Percentiles rank a stretch among this genome's conserved stretches.
Conservation (phyloP, 768 basidiomycete species). For the Naematelia aurantialba region DNA sequence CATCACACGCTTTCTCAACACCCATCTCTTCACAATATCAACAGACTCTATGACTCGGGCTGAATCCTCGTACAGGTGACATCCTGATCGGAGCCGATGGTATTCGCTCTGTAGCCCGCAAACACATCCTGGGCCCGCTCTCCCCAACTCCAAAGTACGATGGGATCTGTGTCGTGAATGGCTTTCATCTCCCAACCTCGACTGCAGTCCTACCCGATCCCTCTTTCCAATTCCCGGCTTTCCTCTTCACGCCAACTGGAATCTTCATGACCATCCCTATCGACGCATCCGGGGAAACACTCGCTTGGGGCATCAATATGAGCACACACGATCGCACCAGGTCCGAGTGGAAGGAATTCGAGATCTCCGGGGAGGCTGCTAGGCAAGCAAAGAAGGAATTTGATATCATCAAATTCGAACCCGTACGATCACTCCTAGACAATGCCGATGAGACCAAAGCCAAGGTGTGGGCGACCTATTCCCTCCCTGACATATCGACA, state of each 20-base stretch:
- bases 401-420: constrained; percentile 16
- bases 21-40: too few species aligned
- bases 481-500: constrained; percentile 14
- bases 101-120: constrained; percentile 31
- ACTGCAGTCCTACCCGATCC: not conserved
- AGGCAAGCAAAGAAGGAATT: constrained; percentile 19
- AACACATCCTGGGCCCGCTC: constrained; percentile 25
- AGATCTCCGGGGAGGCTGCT: constrained; percentile 25
- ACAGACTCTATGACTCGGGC: too few species aligned
- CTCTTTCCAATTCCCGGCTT: constrained; percentile 17
- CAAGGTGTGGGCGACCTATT: constrained; percentile 19
- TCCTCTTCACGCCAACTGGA: constrained; percentile 25
- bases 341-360: constrained; percentile 24
- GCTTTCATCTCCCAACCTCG: constrained; percentile 6
- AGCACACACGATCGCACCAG: constrained; percentile 9
- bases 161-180: constrained; percentile 9
- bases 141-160: constrained; percentile 17
- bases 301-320: constrained; percentile 27
- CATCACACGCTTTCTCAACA: not conserved
- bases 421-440: constrained; percentile 27
- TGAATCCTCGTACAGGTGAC: not conserved
- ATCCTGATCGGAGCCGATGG: constrained; percentile 35
- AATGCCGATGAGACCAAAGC: constrained; percentile 1
- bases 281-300: constrained; percentile 13
- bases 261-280: constrained; percentile 33